Evolutionary conservation across 257 asterid species (phyloP), one percentile per base, ranked within the genome.

Genomic region (Linderniella brevidens): DNA sequence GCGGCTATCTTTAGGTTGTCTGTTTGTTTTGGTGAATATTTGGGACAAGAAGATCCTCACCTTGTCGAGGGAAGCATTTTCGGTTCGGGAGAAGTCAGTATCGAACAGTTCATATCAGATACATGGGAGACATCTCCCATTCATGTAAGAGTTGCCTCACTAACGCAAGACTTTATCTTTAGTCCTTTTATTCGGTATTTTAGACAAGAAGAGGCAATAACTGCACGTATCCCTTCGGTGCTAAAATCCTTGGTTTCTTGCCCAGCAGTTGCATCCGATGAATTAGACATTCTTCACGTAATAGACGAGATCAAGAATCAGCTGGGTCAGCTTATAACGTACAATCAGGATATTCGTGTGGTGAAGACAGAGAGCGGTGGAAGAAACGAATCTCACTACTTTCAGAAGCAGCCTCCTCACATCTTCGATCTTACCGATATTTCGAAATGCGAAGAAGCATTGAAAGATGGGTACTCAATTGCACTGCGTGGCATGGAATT

Each of bases 401-500:
- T 76, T 62, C 65, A 43, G 41, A 51, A 59, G 50, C 63, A 60
- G 16, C 47, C 41, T 19, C 63, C 62, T 38, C 68, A 37, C 15
- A 19, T 68, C 72, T 68, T 80, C 42, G 51, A 54, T 55, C 52
- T 53, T 25, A 44, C 67, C 25, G 87, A 85, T 53, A 49, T 85
- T 8, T 46, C 60, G 60, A 68, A 62, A 65, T 85, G 80, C 41
- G 65, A 64, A 56, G 78, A 67, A 54, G 95, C 92, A 54, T 73
- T 73, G 57, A 64, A 48, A 63, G 68, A 73, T 11, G 92, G 95
- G 16, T 85, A 78, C 59, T 75, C 93, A 41, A 51, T 85, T 48
- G 92, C 95, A 41, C 45, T 85, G 18, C 93, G 92, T 20, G 95
- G 95, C 25, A 61, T 80, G 74, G 92, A 72, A 54, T 76, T 80